Evolutionary conservation across 495 filamentous ascomycete genomes (phyloP), one percentile per base, ranked within the genome.

Genomic region (Apodospora peruviana): DNA sequence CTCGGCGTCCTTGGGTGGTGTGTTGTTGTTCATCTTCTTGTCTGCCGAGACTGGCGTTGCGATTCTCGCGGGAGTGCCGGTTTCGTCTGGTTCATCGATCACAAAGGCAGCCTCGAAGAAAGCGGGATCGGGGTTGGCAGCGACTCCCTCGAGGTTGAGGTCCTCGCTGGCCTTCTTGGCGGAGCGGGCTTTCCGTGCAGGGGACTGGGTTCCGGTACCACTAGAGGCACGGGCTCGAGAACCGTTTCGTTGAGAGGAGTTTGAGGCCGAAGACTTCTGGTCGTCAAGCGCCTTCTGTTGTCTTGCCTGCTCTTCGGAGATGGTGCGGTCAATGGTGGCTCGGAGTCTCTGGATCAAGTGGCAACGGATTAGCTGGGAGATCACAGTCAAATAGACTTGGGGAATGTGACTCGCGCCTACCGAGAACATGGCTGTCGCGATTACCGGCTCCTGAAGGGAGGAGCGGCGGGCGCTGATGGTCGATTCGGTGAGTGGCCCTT

Each of bases 241-340:
- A 36, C 72, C 70, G 19, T 73, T 68, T 25, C 72, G 64, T 19
- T 79, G 72, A 24, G 78, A 68, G 22, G 77, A 66, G 40, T 76
- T 56, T 29, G 65, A 52, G 44, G 75, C 24, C 69, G 70, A 25
- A 17, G 74, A 66, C 47, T 54, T 57, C 40, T 58, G 50, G 16
- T 60, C 52, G n/a, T 61, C 52, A 27, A 53, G 34, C 9, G 82
- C 67, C 56, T 75, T 77, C 57, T 87, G 83, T 41, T 48, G 45
- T 32, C 88, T 82, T 46, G 87, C 86, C 68, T 93, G 88, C 74
- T 95, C 90, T 70, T 95, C 87, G 55, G 88, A 86, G 52, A 95
- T 90, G 55, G 83, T 81, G 54, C 81, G 81, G 61, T 95, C 88
- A 59, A 95, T 87, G 43, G 86, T 86, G 52, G 85, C 86, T 73